phyloP scores from a whole-genome alignment of 768 basidiomycete genomes.

The Rhizopogon vulgaris region DNA sequence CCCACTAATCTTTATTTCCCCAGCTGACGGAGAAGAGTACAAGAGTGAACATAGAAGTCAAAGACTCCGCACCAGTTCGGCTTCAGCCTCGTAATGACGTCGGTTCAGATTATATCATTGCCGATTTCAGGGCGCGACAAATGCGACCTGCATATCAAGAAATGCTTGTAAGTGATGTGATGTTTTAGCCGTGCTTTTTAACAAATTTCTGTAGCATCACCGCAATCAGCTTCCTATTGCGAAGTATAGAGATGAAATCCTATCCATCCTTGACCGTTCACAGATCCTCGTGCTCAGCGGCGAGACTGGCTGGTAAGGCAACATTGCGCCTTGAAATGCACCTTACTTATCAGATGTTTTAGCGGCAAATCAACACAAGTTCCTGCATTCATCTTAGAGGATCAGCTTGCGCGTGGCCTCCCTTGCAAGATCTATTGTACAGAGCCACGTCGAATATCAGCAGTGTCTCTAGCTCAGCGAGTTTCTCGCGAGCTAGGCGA shows the following conservation, averaged over 20 bases:
- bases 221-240: conserved; percentile 85
- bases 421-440: conserved; percentile 92
- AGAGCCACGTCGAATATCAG: conserved; percentile 92
- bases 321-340: conserved; percentile 33
- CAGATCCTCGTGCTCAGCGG: conserved; percentile 88
- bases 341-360: conserved; percentile 6
- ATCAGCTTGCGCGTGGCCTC: conserved; percentile 72
- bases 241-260: conserved; percentile 66
- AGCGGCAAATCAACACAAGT: conserved; percentile 98
- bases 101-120: conserved; percentile 46
- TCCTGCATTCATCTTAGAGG: conserved; percentile 89
- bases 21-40: conserved; percentile 12
- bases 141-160: conserved; percentile 66
- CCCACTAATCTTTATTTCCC: neutral
- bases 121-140: conserved; percentile 57
- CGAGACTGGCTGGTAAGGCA: conserved; percentile 63
- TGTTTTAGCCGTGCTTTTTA: neutral
- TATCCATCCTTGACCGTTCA: conserved; percentile 58
- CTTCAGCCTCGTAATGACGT: conserved; percentile 7
- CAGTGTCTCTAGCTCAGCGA: conserved; percentile 89
- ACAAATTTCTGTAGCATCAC: conserved; percentile 42
- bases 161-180: conserved; percentile 66
- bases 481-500: conserved; percentile 94
- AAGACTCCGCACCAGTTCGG: conserved; percentile 5
- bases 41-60: conserved; percentile 17